phyloP scores from a whole-genome alignment of 805 yeast species.

The Debaryomyces prosopidis region DNA sequence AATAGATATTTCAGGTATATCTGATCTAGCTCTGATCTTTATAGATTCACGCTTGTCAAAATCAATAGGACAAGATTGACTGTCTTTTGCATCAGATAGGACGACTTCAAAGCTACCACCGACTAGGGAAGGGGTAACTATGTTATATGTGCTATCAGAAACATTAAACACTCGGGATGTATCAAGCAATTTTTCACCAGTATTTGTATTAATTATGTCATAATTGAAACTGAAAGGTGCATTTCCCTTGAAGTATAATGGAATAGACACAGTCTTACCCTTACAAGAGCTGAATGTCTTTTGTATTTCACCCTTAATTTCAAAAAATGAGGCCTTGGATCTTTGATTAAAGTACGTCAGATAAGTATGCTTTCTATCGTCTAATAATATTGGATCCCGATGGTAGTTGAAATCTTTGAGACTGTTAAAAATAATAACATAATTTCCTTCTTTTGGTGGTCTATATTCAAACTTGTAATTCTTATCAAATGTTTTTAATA shows the following conservation, averaged over 20 bases:
- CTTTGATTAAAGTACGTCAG: constrained; percentile 71
- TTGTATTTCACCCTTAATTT: constrained; percentile 9
- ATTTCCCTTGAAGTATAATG: constrained; percentile 70
- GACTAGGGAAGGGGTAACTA: constrained; percentile 56
- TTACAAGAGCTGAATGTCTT: constrained; percentile 28
- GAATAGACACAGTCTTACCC: constrained; percentile 36
- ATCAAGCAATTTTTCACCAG: constrained; percentile 18
- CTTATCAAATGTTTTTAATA: constrained; percentile 25
- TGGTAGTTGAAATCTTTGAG: constrained; percentile 64
- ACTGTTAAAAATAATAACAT: constrained; percentile 66
- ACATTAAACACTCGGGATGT: constrained; percentile 38
- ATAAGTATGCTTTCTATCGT: constrained; percentile 50
- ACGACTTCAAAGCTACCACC: constrained; percentile 78
- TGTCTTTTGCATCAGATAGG: constrained; percentile 67
- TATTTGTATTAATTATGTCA: constrained; percentile 54
- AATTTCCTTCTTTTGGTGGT: constrained; percentile 82
- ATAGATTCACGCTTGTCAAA: constrained; percentile 56
- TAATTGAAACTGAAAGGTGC: constrained; percentile 75
- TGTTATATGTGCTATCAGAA: constrained; percentile 29
- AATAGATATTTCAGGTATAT: constrained; percentile 54
- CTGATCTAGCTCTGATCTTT: constrained; percentile 65
- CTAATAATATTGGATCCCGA: constrained; percentile 34
- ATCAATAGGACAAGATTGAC: constrained; percentile 76
- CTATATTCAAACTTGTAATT: constrained; percentile 53
- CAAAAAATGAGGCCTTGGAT: constrained; percentile 45